Evolutionary conservation across 306 rosid genomes (phyloP).

Genomic region (Rubus parviflorus): DNA sequence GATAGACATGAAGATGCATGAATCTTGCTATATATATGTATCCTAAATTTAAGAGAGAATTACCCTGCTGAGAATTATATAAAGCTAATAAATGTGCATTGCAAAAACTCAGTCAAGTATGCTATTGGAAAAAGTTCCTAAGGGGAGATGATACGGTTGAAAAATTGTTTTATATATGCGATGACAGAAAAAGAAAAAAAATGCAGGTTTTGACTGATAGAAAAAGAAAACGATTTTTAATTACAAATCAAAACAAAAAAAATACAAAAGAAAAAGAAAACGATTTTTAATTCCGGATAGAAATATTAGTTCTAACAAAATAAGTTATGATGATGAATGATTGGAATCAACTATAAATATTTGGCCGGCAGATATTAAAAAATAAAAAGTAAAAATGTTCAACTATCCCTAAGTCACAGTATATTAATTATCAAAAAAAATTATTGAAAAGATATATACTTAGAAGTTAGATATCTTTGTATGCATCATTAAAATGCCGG

Average conservation of each 20-base stretch:
- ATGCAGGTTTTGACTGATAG: too few species aligned
- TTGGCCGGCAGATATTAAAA: not conserved
- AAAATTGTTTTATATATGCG: not conserved
- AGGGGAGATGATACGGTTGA: not conserved
- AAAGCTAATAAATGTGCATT: not conserved
- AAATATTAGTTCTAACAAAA: not conserved
- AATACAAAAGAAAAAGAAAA: too few species aligned
- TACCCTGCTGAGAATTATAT: not conserved
- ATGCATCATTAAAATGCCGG: not conserved
- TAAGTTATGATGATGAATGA: not conserved
- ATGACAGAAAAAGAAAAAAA: not conserved
- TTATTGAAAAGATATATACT: not conserved
- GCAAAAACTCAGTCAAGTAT: not conserved
- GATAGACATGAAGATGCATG: not conserved
- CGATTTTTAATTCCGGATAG: too few species aligned
- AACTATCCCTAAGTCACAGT: not conserved
- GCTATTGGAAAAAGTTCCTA: not conserved
- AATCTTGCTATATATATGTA: not conserved
- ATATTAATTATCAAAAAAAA: too few species aligned
- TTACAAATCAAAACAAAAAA: too few species aligned
- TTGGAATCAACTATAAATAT: too few species aligned
- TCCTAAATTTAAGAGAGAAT: not conserved
- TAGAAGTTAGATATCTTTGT: too few species aligned
- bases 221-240: too few species aligned
- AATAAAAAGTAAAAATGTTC: not conserved